Evolutionary conservation across 345 rosid genomes (phyloP), one percentile per base, ranked within the genome.

Genomic region (Eucalyptus tenuipes): DNA sequence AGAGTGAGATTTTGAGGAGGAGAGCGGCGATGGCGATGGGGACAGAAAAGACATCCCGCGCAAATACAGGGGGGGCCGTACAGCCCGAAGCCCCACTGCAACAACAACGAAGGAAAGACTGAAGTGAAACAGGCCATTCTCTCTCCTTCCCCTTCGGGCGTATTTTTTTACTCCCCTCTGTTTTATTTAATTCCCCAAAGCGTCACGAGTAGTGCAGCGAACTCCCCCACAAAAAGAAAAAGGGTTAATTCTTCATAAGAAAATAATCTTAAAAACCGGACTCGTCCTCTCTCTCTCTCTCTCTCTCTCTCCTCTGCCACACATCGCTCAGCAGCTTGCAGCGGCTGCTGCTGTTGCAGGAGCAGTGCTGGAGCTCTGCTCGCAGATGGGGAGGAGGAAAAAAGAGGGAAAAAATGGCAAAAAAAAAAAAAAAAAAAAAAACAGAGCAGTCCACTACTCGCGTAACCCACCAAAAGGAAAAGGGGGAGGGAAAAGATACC

Each of bases 11-110:
- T 93, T 88, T 55, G 61, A 24, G 61, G 61, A 24, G 13, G 61
- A 55, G 29, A 24, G 27, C 2, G 29, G 61, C 27, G 82, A 61
- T 75, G 88, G 79, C 88, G 87, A 88, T 85, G 93, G 93, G 96
- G 94, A 93, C 94, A 94, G 93, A 93, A 91, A 91, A 90, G 94
- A 94, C 96, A 94, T 92, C 93, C 95, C 88, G 94, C 95, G 93
- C 88, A 88, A 94, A 93, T 91, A 91, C 91, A 90, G 96, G 94
- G 94, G 94, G 29, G 89, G 14, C 93, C 93, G 93, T 92, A 91
- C 93, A 93, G 53, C 4, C 13, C 29, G 0, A 45, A 84, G 8
- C 47, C 84, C 84, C 84, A 75, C 84, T 71, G 81, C 45, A 37
- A 27, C 61, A 22, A 10, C 29, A 55, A 55, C 61, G 24, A 55